Evolutionary conservation across 83 land plant genomes (phyloP).

Genomic region (Diphasiastrum complanatum): DNA sequence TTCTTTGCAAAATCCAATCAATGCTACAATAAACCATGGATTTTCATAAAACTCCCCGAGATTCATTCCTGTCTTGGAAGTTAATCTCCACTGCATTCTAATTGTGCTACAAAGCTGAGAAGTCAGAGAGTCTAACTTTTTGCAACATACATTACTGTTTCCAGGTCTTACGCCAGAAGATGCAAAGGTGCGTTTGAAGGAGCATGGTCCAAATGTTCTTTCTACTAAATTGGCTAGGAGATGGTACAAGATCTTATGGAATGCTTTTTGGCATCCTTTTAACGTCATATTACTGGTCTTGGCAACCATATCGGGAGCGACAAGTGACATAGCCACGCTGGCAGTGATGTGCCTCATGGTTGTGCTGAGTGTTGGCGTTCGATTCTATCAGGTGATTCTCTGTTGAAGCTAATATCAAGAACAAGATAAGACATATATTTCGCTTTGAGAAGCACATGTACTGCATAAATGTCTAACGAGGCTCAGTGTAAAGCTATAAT

Average conservation of each 20-base stretch:
- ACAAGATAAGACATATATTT: conserved; percentile 1
- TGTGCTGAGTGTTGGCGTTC: conserved; percentile 42
- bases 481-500: too few relatives aligned
- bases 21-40: too few relatives aligned
- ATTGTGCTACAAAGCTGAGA: too few relatives aligned
- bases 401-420: background rate
- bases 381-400: conserved; percentile 44
- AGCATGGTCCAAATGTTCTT: conserved; percentile 44
- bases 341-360: conserved; percentile 47
- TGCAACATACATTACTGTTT: too few relatives aligned
- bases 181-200: conserved; percentile 43
- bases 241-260: conserved; percentile 48
- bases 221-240: conserved; percentile 23
- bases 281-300: conserved; percentile 48
- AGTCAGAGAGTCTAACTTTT: too few relatives aligned
- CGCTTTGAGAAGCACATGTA: background rate
- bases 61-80: too few relatives aligned
- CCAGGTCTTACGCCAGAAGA: conserved; percentile 47
- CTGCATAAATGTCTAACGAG: too few relatives aligned
- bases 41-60: too few relatives aligned
- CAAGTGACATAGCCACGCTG: conserved; percentile 40
- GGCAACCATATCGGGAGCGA: conserved; percentile 37
- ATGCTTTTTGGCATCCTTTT: conserved; percentile 51
- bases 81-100: too few relatives aligned
- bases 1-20: too few relatives aligned